These are phyloP conservation scores for Paspalum notatum DNA, from an alignment of 176 grass and related monocot genomes.

Conservation along the genomic window DNA sequence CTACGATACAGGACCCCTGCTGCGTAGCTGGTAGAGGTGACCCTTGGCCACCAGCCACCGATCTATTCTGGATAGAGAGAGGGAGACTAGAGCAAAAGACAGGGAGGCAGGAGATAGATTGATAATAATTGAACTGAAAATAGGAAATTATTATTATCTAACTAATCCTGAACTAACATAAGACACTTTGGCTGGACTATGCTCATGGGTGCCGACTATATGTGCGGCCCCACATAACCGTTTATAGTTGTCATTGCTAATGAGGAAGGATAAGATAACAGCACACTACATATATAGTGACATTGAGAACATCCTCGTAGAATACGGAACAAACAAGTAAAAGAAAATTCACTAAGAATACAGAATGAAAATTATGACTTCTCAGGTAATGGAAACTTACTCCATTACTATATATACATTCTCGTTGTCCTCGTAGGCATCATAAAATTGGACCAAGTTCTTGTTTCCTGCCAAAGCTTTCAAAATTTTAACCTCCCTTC, in stretches of 20 bases:
- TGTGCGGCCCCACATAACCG: no score
- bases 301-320: not conserved
- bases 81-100: no score
- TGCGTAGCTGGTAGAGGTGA: no score
- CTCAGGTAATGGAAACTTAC: slow-evolving; percentile 55
- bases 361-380: slow-evolving; percentile 2
- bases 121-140: no score
- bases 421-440: slow-evolving; percentile 77
- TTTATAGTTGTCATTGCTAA: not conserved
- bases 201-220: no score
- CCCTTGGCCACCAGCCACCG: no score
- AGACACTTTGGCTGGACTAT: no score
- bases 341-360: slow-evolving; percentile 8
- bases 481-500: slow-evolving; percentile 89
- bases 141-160: no score
- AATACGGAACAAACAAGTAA: slow-evolving; percentile 19
- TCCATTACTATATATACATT: slow-evolving; percentile 90
- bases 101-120: no score
- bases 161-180: no score
- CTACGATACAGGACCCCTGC: no score
- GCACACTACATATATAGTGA: not conserved
- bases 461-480: slow-evolving; percentile 75
- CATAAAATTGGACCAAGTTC: slow-evolving; percentile 85
- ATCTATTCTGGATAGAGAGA: no score
- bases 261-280: slow-evolving; percentile 10